Base-by-base conservation (phyloP, 768 basidiomycete genomes). In the Agrocybe praecox region DNA sequence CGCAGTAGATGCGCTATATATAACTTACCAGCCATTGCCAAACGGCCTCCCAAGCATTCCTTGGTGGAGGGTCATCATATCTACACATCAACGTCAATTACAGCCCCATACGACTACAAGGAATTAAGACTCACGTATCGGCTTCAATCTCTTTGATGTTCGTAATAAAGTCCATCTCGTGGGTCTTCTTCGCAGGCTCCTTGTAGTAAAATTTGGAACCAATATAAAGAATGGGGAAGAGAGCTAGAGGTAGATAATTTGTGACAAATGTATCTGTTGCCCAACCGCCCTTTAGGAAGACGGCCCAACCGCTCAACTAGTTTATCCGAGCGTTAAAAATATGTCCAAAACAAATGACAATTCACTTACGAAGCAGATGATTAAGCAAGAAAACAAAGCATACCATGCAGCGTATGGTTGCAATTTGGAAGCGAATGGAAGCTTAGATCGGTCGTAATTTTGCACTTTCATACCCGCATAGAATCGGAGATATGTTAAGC, bases 161-260 rank as follows among this genome's bases (percentile, higher is more conserved):
- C 6, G 80, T 78, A 43, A 86, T 73, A 67, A 96, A 95, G 73
- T 97, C 96, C 91, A 98, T 95, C 33, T 96, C 85, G 19, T 79
- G 66, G 0, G 86, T 60, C 32, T 72, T 67, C 44, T 86, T 74
- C 23, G 76, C 61, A 18, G 76, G 75, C 43, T 74, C 72, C 65
- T 78, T 81, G 55, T 77, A 82, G 67, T 76, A 80, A 40, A 88
- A 58, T 65, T 83, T 84, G 57, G 86, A 82, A 17, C 72, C 78
- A 34, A 79, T 8, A 71, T 90, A 96, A 34, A 96, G 67, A 49
- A 94, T 51, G 18, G 92, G 92, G 84, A 94, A 93, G 29, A 87
- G 52, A n/a, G 67, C 60, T 6, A 86, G 68, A 19, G 89, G 90
- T 44, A 94, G 67, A 70, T 96, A 97, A 69, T 85, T 92, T 21